phyloP scores from a whole-genome alignment of 306 rosid genomes.

The Prunus dulcis region DNA sequence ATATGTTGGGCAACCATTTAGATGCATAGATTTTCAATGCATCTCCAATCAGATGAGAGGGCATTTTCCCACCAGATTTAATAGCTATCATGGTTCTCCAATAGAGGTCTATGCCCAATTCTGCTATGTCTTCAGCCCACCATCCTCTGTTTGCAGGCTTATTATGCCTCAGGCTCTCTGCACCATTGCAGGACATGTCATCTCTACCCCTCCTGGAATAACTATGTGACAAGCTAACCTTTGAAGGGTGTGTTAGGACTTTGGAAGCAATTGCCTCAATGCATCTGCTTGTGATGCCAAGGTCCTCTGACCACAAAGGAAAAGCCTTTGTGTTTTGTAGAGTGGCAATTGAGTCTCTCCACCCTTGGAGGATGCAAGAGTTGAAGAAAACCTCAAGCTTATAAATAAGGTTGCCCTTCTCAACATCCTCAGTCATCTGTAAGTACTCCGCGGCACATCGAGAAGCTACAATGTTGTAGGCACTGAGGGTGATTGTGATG shows the following conservation, averaged over 20 bases:
- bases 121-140: slow-evolving; percentile 99
- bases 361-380: slow-evolving; percentile 87
- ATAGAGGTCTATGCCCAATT: slow-evolving; percentile 82
- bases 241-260: slow-evolving; percentile 67
- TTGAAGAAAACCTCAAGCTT: slow-evolving; percentile 89
- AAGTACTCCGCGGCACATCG: slow-evolving; percentile 89
- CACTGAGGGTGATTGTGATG: slow-evolving; percentile 80
- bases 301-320: slow-evolving; percentile 82
- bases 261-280: slow-evolving; percentile 78
- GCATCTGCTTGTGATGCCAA: slow-evolving; percentile 74
- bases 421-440: slow-evolving; percentile 94
- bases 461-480: slow-evolving; percentile 83
- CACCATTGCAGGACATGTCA: slow-evolving; percentile 72
- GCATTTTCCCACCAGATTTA: slow-evolving; percentile 71
- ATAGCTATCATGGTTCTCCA: slow-evolving; percentile 92
- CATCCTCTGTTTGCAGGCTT: slow-evolving; percentile 65
- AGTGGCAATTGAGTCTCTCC: slow-evolving; percentile 87
- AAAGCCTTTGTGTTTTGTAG: slow-evolving; percentile 78
- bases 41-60: slow-evolving; percentile 73
- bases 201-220: slow-evolving; percentile 71
- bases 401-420: slow-evolving; percentile 75
- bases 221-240: slow-evolving; percentile 71
- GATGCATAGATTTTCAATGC: slow-evolving; percentile 88
- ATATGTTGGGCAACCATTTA: slow-evolving; percentile 69
- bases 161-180: slow-evolving; percentile 52